phyloP scores from a whole-genome alignment of 2,329 filamentous ascomycete species.

The Didymella segeticola region DNA sequence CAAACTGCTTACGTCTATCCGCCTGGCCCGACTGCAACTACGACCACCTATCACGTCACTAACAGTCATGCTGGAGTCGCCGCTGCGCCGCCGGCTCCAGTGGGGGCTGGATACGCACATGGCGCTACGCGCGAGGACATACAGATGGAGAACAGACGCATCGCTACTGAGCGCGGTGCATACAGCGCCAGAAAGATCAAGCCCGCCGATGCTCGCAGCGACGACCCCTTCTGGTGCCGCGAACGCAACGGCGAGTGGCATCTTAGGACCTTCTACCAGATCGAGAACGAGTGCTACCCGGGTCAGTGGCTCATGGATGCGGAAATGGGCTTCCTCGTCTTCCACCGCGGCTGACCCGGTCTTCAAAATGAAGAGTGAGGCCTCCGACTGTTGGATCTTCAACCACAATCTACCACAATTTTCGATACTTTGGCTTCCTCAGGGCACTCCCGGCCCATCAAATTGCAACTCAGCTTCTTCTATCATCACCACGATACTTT shows the following conservation, averaged over 20 bases:
- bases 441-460: not conserved
- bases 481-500: not conserved
- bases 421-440: not conserved
- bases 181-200: constrained; percentile 41
- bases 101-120: constrained; percentile 23
- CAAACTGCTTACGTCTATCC: constrained; percentile 36
- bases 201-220: constrained; percentile 41
- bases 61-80: constrained; percentile 26
- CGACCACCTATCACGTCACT: constrained; percentile 33
- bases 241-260: constrained; percentile 48
- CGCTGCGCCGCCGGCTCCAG: constrained; percentile 7
- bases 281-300: constrained; percentile 48
- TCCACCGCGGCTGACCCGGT: constrained; percentile 35
- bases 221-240: constrained; percentile 48
- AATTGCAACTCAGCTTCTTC: not conserved
- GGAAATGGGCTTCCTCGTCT: constrained; percentile 42
- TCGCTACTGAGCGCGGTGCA: constrained; percentile 42
- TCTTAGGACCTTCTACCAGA: constrained; percentile 45
- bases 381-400: not conserved
- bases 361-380: not conserved
- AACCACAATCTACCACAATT: not conserved
- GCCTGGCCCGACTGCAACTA: constrained; percentile 28
- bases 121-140: constrained; percentile 33
- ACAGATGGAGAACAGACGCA: constrained; percentile 37
- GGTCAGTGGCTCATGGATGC: constrained; percentile 47